These are phyloP conservation scores for Baudoinia panamericana DNA, from an alignment of 495 filamentous ascomycete genomes.

Conservation along the genomic window DNA sequence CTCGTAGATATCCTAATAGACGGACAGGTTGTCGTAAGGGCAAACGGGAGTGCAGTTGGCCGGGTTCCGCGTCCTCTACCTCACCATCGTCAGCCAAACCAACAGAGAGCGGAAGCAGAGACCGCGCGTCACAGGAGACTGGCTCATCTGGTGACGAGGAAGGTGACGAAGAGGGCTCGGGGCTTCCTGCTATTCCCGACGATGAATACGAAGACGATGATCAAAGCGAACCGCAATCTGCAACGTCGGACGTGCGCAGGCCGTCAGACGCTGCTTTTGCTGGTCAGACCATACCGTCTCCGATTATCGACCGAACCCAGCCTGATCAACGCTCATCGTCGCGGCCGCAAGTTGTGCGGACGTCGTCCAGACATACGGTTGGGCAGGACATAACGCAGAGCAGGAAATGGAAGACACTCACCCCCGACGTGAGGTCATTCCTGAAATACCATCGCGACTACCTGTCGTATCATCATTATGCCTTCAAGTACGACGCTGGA, in stretches of 20 bases:
- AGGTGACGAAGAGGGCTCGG: constrained; percentile 39
- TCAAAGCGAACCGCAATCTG: constrained; percentile 11
- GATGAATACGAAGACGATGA: constrained; percentile 46
- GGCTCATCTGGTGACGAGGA: constrained; percentile 42
- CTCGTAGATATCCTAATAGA: constrained; percentile 2
- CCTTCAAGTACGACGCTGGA: constrained; percentile 50
- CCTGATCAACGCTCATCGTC: background rate
- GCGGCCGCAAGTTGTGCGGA: constrained; percentile 4
- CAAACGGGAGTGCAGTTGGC: constrained; percentile 70
- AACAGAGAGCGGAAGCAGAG: too few species aligned
- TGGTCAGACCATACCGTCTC: background rate
- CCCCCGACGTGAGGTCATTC: constrained; percentile 62
- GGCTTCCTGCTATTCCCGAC: constrained; percentile 51
- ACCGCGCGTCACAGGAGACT: too few species aligned
- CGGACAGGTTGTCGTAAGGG: constrained; percentile 67
- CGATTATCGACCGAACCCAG: background rate
- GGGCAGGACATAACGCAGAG: constrained; percentile 10
- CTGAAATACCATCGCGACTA: constrained; percentile 63
- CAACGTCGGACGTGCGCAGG: background rate
- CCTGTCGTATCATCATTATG: constrained; percentile 69
- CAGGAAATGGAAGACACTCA: constrained; percentile 35
- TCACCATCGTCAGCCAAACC: too few species aligned
- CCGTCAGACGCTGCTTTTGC: background rate
- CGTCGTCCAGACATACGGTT: constrained; percentile 4
- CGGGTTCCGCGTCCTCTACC: constrained; percentile 40